These are phyloP conservation scores for Cutaneotrichosporon dermatis DNA, from an alignment of 1,284 basidiomycete genomes.

Conservation along the genomic window DNA sequence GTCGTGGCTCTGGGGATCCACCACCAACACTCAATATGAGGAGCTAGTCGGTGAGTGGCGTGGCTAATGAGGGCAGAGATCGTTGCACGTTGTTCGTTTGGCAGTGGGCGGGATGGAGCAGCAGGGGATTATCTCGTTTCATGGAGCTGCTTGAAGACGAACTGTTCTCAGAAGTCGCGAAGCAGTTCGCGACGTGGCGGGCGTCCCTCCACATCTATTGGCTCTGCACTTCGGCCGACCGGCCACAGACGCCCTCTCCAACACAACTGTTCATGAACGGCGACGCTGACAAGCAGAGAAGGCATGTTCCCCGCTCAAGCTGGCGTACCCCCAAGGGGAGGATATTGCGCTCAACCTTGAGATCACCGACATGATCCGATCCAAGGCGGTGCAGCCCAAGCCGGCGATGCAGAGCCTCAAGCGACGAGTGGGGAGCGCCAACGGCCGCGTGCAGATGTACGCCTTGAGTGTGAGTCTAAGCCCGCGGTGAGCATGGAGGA, in stretches of 20 bases:
- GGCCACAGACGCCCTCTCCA: background rate
- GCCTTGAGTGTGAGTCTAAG: conserved; percentile 67
- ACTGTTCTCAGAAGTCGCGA: too few species aligned
- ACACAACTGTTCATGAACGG: background rate
- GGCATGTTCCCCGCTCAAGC: conserved; percentile 49
- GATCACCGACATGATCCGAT: conserved; percentile 93
- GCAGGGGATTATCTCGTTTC: too few species aligned
- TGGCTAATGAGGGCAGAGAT: too few species aligned
- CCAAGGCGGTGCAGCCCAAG: conserved; percentile 79
- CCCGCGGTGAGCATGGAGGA: too few species aligned
- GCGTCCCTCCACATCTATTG: too few species aligned
- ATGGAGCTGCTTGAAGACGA: too few species aligned
- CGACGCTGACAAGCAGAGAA: conserved; percentile 36
- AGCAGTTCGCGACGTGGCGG: too few species aligned
- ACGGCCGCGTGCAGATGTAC: conserved; percentile 90
- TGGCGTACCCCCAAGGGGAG: conserved; percentile 55
- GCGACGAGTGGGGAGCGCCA: conserved; percentile 82
- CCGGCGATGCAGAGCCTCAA: conserved; percentile 87
- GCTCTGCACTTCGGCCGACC: background rate
- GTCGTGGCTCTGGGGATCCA: conserved; percentile 48
- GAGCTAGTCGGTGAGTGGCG: conserved; percentile 45
- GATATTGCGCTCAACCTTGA: conserved; percentile 93
- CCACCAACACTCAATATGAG: conserved; percentile 46
- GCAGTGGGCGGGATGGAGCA: too few species aligned
- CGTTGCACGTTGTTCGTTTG: too few species aligned